Conservation (phyloP, 495 filamentous ascomycete species). For the Elasticomyces elasticus region DNA sequence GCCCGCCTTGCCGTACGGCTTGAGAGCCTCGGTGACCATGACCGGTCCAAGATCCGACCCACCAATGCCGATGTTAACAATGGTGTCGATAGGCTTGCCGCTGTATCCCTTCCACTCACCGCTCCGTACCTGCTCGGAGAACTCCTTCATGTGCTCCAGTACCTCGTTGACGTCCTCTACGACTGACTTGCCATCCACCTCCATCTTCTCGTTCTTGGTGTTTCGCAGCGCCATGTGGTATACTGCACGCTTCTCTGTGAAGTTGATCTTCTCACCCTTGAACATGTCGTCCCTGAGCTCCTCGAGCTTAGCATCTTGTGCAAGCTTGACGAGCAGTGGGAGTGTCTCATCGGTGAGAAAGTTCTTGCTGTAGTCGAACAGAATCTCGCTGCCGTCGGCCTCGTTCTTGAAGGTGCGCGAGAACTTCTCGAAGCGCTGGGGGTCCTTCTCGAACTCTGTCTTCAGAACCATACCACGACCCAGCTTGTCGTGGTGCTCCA, state of each 20-base stretch:
- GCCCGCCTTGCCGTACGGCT: slow-evolving; percentile 77
- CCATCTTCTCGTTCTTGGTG: slow-evolving; percentile 70
- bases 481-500: slow-evolving; percentile 72
- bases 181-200: slow-evolving; percentile 90
- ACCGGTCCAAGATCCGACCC: slow-evolving; percentile 97
- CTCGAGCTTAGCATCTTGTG: slow-evolving; percentile 82
- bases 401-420: slow-evolving; percentile 72
- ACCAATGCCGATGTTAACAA: slow-evolving; percentile 96
- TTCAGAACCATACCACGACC: slow-evolving; percentile 86
- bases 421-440: slow-evolving; percentile 82
- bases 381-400: slow-evolving; percentile 66
- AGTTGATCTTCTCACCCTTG: slow-evolving; percentile 95
- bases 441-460: slow-evolving; percentile 82
- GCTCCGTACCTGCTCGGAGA: slow-evolving; percentile 85
- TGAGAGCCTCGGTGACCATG: slow-evolving; percentile 96
- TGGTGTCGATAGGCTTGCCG: slow-evolving; percentile 93
- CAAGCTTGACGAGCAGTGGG: slow-evolving; percentile 73
- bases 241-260: slow-evolving; percentile 92
- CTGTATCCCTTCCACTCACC: slow-evolving; percentile 97
- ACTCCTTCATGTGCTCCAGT: slow-evolving; percentile 92
- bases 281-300: slow-evolving; percentile 96
- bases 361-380: slow-evolving; percentile 99
- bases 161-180: slow-evolving; percentile 89
- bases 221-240: slow-evolving; percentile 94
- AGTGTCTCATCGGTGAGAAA: slow-evolving; percentile 89